phyloP scores from a whole-genome alignment of 768 basidiomycete species.

The Boletus patriciae region DNA sequence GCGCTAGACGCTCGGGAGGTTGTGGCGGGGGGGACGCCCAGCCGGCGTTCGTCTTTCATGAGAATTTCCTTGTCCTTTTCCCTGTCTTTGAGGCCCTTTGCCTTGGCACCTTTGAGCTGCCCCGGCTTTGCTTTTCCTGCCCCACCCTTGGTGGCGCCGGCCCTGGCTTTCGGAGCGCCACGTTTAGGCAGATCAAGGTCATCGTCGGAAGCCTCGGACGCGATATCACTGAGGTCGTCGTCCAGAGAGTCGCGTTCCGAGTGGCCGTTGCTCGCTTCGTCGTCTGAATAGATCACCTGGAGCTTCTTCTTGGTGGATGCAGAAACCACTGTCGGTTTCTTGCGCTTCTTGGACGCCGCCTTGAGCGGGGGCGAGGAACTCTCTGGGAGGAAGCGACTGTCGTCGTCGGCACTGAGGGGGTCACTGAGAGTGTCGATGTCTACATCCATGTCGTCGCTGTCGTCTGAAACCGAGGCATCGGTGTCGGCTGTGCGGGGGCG shows the following conservation, averaged over 20 bases:
- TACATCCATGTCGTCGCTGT: constrained; percentile 41
- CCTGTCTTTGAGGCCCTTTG: constrained; percentile 33
- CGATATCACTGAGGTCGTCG: constrained; percentile 26
- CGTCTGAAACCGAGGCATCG: too few species aligned
- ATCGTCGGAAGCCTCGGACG: constrained; percentile 29
- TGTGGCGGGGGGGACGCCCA: constrained; percentile 13
- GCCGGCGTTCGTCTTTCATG: constrained; percentile 45
- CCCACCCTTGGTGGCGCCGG: constrained; percentile 28
- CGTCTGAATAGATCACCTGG: constrained; percentile 30
- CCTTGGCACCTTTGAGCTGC: constrained; percentile 24
- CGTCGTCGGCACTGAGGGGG: constrained; percentile 12
- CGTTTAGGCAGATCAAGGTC: constrained; percentile 28
- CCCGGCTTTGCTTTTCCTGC: constrained; percentile 21
- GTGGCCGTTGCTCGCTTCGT: constrained; percentile 28
- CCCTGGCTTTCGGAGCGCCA: constrained; percentile 27
- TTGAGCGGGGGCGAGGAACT: constrained; percentile 3
- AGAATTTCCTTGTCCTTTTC: constrained; percentile 39
- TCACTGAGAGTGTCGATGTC: constrained; percentile 39
- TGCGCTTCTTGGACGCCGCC: constrained; percentile 15
- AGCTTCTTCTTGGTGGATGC: constrained; percentile 21
- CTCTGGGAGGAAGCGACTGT: constrained; percentile 24
- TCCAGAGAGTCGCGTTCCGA: constrained; percentile 27
- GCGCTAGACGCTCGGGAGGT: constrained; percentile 31
- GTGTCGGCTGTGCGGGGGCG: constrained; percentile 27
- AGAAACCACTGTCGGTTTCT: constrained; percentile 14